Conservation (phyloP, 2,329 filamentous ascomycete species). For the Taxawa tesnikishii region DNA sequence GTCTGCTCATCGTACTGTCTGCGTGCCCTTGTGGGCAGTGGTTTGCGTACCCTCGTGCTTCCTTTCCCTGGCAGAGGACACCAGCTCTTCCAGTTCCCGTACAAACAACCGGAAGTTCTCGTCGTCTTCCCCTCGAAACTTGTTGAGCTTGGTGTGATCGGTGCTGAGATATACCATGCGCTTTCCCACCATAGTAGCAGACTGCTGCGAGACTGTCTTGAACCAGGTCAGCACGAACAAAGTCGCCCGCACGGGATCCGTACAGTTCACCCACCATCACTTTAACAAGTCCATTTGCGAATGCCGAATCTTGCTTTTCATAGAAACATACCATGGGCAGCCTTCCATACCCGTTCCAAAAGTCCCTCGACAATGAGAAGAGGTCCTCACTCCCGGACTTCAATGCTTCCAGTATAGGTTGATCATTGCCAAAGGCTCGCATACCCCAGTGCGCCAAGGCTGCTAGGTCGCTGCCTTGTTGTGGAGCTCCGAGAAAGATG, state of each 20-base stretch:
- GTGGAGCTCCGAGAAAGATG: neutral
- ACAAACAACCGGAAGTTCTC: neutral
- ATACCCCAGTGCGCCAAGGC: too few species aligned
- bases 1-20: too few species aligned
- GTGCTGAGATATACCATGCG: neutral
- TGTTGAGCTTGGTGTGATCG: neutral
- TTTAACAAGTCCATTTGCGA: neutral
- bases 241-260: neutral
- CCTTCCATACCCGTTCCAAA: neutral
- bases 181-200: neutral
- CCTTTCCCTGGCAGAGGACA: neutral
- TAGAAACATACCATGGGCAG: neutral
- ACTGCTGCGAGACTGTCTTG: neutral
- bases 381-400: neutral
- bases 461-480: neutral
- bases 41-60: too few species aligned
- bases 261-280: neutral
- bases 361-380: neutral
- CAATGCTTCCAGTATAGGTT: neutral
- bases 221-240: neutral
- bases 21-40: too few species aligned
- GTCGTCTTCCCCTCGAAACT: constrained; percentile 1
- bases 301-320: neutral
- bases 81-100: neutral
- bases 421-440: neutral